Base-by-base conservation (phyloP, 2,329 filamentous ascomycete genomes). In the Fusarium aywerte region DNA sequence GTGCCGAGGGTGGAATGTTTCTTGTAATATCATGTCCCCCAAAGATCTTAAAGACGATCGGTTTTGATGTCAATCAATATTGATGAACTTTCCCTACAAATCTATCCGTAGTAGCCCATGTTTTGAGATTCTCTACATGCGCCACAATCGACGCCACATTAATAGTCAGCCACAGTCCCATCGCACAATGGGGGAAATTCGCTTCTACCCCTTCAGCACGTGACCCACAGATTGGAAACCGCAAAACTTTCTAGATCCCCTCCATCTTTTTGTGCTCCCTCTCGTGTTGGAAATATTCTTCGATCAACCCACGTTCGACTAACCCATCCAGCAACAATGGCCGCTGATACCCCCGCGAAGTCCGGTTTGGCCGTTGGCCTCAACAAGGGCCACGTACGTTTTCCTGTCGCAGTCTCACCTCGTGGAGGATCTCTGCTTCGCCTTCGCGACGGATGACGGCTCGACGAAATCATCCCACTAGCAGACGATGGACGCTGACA, bases 361-460 rank as follows among this genome's bases (percentile, higher is more conserved):
- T 82, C 81, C 80, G 87, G 87, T 80, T 80, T 89, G 75, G 81
- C 83, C 81, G 81, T 86, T 76, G 87, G 87, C 79, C 79, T 84
- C 76, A 89, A 89, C 85, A 85, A 84, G 75, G 85, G 87, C 80
- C 83, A 88, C 83, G 87, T 89, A 89, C 81, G 85, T 82, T 68
- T 59, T 44, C 62, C 61, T 74, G 76, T 78, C 78, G 77, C 79
- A 80, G 84, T 90, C 87, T 90, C 87, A 89, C 87, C 87, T 90
- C 87, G 85, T 89, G 87, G 87, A 90, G 87, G 87, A 90, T 90
- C 86, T 86, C 87, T 88, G 86, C 85, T 73, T 70, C 69, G 70
- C 69, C 63, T 68, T 74, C 65, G 68, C 67, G 69, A 72, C 67
- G 67, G 66, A 65, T 73, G 62, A 67, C 61, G 55, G 60, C 60